These are phyloP conservation scores for Xylariaceae sp. DNA, from an alignment of 2,329 filamentous ascomycete species.

Conservation along the genomic window DNA sequence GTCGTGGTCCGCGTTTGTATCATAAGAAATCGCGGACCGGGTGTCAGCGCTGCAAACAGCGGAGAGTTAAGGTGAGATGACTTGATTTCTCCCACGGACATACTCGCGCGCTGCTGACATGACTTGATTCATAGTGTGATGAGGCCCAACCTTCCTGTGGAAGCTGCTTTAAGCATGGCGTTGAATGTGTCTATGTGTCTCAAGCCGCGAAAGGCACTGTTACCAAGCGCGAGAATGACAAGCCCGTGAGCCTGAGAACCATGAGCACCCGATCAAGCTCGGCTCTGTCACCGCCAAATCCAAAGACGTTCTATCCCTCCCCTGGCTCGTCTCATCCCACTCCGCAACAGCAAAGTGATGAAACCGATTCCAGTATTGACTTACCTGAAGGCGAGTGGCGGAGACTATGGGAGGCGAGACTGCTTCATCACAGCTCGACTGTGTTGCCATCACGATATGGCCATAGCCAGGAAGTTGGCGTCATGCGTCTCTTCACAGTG, in stretches of 20 bases:
- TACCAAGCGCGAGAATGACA: too few relatives aligned
- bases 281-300: conserved; percentile 17
- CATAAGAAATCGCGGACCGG: conserved; percentile 32
- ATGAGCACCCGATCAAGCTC: conserved; percentile 13
- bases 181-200: conserved; percentile 29
- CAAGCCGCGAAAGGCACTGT: conserved; percentile 9
- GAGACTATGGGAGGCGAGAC: conserved; percentile 35
- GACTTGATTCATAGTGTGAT: conserved; percentile 32
- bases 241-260: too few relatives aligned
- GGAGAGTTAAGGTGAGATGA: conserved; percentile 29
- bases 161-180: conserved; percentile 29
- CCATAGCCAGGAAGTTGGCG: conserved; percentile 15
- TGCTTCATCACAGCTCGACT: conserved; percentile 35
- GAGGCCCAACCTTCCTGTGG: conserved; percentile 28
- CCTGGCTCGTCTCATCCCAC: conserved; percentile 21
- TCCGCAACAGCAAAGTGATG: conserved; percentile 14
- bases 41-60: conserved; percentile 30
- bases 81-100: too few relatives aligned
- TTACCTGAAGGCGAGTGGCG: conserved; percentile 34
- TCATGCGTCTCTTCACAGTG: conserved; percentile 28
- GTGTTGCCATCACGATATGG: conserved; percentile 28
- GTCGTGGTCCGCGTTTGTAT: conserved; percentile 31
- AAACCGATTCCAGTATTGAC: conserved; percentile 25
- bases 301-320: conserved; percentile 21
- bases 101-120: conserved; percentile 3